Conservation (phyloP, 805 yeast genomes). For the Lachancea fermentati region DNA sequence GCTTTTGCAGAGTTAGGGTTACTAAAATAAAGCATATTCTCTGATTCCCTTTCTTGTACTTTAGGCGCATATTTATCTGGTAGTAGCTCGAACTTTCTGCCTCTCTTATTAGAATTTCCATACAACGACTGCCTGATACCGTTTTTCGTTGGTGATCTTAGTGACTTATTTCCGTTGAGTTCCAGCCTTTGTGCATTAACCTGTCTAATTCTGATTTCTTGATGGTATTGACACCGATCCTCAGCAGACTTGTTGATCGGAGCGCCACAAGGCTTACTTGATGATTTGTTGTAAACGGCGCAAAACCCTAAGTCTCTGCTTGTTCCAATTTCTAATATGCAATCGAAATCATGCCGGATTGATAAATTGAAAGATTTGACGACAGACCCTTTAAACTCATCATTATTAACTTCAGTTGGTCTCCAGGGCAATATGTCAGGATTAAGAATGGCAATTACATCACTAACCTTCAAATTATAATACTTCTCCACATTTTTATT, state of each 20-base stretch:
- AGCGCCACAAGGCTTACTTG: constrained; percentile 49
- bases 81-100: constrained; percentile 12
- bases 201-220: constrained; percentile 48
- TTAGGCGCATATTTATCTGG: constrained; percentile 8
- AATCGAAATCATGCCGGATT: constrained; percentile 44
- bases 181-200: constrained; percentile 67
- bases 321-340: constrained; percentile 68
- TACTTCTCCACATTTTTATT: constrained; percentile 55
- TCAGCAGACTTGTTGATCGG: constrained; percentile 52
- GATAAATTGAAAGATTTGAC: constrained; percentile 48
- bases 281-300: constrained; percentile 39
- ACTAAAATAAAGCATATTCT: constrained; percentile 34
- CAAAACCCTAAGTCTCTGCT: constrained; percentile 68
- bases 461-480: constrained; percentile 73
- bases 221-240: constrained; percentile 67
- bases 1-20: constrained; percentile 41
- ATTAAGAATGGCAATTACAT: constrained; percentile 65
- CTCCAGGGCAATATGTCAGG: constrained; percentile 52
- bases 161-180: constrained; percentile 53
- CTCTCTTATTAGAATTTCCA: constrained; percentile 29
- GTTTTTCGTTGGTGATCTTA: constrained; percentile 49
- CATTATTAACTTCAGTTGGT: constrained; percentile 18
- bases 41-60: constrained; percentile 8
- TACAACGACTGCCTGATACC: constrained; percentile 41
- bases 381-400: constrained; percentile 19